Evolutionary conservation across 176 grass and related monocot species (phyloP).

Genomic region (Cenchrus americanus): DNA sequence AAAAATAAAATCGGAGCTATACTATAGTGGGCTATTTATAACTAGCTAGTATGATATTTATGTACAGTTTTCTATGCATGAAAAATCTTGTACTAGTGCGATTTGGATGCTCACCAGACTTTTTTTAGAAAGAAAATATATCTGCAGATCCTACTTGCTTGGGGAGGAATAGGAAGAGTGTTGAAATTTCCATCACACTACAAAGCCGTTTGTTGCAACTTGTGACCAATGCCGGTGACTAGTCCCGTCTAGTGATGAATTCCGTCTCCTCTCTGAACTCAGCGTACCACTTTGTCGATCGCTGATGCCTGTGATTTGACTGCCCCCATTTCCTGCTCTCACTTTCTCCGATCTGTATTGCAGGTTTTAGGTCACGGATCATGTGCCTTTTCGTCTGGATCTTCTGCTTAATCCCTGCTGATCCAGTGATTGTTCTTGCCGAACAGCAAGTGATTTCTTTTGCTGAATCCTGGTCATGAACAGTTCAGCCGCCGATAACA

Average conservation of each 20-base stretch:
- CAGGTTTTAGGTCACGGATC: conserved; percentile 46
- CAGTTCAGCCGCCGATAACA: not conserved
- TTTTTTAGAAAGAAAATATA: no score
- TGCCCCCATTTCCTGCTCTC: not conserved
- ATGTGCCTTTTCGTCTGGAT: conserved; percentile 11
- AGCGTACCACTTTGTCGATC: not conserved
- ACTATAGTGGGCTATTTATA: no score
- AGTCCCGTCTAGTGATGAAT: not conserved
- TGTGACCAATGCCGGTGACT: not conserved
- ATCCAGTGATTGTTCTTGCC: not conserved
- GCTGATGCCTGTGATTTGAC: conserved; percentile 34
- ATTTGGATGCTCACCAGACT: not conserved
- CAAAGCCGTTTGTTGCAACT: not conserved
- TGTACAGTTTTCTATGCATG: no score
- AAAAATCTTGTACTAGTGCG: no score
- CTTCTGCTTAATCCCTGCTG: not conserved
- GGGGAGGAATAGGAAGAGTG: not conserved
- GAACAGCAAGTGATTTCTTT: not conserved
- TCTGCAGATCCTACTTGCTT: not conserved
- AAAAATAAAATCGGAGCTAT: no score
- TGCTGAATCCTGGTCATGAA: not conserved
- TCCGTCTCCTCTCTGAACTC: not conserved
- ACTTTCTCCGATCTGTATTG: conserved; percentile 25
- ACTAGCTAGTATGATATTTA: no score
- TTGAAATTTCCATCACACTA: not conserved